Conservation (phyloP, 1,284 basidiomycete species). For the Fomes fomentarius region DNA sequence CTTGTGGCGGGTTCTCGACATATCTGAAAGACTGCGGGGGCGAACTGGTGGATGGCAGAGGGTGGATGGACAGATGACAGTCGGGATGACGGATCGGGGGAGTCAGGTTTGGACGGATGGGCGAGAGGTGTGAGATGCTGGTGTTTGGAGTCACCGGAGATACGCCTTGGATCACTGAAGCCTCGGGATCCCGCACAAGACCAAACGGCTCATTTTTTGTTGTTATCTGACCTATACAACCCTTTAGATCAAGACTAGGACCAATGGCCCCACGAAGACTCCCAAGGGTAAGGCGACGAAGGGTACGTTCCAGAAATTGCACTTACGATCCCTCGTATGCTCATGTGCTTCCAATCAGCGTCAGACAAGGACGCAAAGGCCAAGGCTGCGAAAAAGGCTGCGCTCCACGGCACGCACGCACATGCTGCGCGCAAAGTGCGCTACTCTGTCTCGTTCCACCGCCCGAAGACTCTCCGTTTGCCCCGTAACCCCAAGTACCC, state of each 20-base stretch:
- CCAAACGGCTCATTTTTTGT: not conserved
- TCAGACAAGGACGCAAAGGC: slow-evolving; percentile 73
- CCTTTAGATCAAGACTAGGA: slow-evolving; percentile 22
- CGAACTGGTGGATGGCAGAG: slow-evolving; percentile 5
- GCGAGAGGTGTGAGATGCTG: not conserved
- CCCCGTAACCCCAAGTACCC: slow-evolving; percentile 88
- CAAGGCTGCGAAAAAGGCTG: slow-evolving; percentile 96
- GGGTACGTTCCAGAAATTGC: slow-evolving; percentile 45
- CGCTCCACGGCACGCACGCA: slow-evolving; percentile 83
- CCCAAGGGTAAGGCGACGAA: slow-evolving; percentile 63
- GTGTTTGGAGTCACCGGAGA: not conserved
- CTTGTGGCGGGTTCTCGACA: slow-evolving; percentile 13
- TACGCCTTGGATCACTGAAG: too few relatives aligned
- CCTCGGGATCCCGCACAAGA: not conserved
- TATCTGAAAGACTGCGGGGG: slow-evolving; percentile 4
- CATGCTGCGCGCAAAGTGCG: slow-evolving; percentile 85
- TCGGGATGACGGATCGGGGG: slow-evolving; percentile 21
- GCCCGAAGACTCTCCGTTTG: slow-evolving; percentile 93
- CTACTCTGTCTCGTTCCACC: slow-evolving; percentile 92
- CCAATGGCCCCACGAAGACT: slow-evolving; percentile 67
- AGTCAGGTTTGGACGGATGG: not conserved
- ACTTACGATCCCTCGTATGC: not conserved
- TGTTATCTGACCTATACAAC: too few relatives aligned
- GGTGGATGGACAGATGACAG: slow-evolving; percentile 22
- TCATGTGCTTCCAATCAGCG: slow-evolving; percentile 14